Evolutionary conservation across 768 basidiomycete genomes (phyloP).

Genomic region (Gymnopilus dilepis): DNA sequence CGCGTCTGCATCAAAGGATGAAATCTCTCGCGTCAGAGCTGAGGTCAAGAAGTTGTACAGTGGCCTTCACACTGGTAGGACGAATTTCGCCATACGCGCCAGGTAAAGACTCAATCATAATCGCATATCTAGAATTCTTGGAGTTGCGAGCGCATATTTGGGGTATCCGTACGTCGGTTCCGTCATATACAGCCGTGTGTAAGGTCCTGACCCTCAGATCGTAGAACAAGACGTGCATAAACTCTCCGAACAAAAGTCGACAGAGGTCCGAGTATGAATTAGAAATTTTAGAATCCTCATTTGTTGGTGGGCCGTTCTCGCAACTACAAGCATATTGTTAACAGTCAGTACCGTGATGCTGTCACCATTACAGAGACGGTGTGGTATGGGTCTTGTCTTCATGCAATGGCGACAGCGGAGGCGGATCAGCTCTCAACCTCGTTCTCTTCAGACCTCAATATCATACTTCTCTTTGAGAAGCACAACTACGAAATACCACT

Average conservation of each 20-base stretch:
- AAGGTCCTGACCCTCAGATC: constrained; percentile 7
- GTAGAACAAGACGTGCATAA: constrained; percentile 84
- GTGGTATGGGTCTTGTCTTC: too few species aligned
- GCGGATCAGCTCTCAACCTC: too few species aligned
- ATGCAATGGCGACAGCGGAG: not conserved
- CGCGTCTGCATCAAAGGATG: constrained; percentile 76
- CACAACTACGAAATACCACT: too few species aligned
- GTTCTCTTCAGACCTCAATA: too few species aligned
- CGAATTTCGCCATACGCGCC: not conserved
- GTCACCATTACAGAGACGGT: too few species aligned
- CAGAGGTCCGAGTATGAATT: constrained; percentile 59
- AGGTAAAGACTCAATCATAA: too few species aligned
- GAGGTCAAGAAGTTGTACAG: constrained; percentile 91
- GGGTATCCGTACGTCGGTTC: constrained; percentile 76
- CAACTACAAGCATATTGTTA: too few species aligned
- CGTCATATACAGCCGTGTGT: not conserved
- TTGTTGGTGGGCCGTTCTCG: not conserved
- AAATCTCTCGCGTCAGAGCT: constrained; percentile 71
- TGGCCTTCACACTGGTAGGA: constrained; percentile 78
- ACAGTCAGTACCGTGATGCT: too few species aligned
- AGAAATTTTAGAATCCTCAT: constrained; percentile 11
- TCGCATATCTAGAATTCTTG: constrained; percentile 76
- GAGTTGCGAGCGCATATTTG: constrained; percentile 83
- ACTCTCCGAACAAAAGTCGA: constrained; percentile 69
- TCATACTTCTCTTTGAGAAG: too few species aligned